Percentiles rank a stretch among this genome's conserved stretches.
Evolutionary conservation across 805 yeast genomes (phyloP).

Genomic region (Suhomyces faveliae): DNA sequence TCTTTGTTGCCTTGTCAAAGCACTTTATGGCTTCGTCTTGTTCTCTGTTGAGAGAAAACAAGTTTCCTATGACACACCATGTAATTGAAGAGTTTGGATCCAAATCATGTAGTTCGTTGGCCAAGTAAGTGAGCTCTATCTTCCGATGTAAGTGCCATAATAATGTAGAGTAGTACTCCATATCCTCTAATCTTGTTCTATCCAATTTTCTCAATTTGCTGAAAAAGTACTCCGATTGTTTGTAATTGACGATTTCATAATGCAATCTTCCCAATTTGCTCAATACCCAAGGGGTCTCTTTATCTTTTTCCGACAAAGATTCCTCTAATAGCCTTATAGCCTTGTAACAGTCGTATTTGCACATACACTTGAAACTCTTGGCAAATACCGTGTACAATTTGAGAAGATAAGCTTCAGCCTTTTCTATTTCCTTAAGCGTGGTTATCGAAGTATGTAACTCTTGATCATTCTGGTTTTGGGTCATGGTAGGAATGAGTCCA

Average conservation of each 20-base stretch:
- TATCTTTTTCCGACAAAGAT: constrained; percentile 59
- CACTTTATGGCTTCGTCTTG: constrained; percentile 88
- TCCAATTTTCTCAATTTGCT: constrained; percentile 62
- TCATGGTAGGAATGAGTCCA: constrained; percentile 6
- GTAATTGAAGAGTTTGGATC: constrained; percentile 72
- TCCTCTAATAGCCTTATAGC: constrained; percentile 66
- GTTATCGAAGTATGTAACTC: constrained; percentile 6
- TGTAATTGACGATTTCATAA: constrained; percentile 85
- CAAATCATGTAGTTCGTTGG: constrained; percentile 73
- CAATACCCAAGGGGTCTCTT: constrained; percentile 80
- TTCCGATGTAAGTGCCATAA: constrained; percentile 91
- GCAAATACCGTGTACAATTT: constrained; percentile 55
- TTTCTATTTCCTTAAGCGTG: constrained; percentile 25
- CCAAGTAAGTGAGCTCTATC: constrained; percentile 72
- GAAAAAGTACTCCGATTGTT: constrained; percentile 67
- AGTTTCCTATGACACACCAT: constrained; percentile 90
- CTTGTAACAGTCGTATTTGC: constrained; percentile 71
- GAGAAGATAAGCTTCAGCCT: constrained; percentile 42
- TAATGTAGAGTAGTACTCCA: constrained; percentile 88
- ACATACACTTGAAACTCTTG: constrained; percentile 57
- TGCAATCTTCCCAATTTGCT: constrained; percentile 77
- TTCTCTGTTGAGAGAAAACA: constrained; percentile 78
- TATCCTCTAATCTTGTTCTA: constrained; percentile 77
- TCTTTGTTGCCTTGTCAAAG: constrained; percentile 71
- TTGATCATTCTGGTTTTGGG: background rate